Evolutionary conservation across 129 eudicot species (phyloP), one percentile per base, ranked within the genome.

Genomic region (Erigeron canadensis): DNA sequence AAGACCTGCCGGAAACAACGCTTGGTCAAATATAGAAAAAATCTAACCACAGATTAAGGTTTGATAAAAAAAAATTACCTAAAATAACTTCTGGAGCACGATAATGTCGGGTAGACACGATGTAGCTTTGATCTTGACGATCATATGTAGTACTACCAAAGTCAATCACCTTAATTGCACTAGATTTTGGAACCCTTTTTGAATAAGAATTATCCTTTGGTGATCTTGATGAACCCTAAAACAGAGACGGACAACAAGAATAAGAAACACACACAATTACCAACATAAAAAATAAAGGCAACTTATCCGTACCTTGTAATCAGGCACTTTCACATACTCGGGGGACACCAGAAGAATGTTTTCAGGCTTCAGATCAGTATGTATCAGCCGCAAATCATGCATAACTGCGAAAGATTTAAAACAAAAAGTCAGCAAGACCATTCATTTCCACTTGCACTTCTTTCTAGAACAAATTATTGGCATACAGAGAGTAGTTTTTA

Each of bases 31-130:
- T 3, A 45, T 12, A n/a, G 0, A 2, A n/a, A 7, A 16, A 53
- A 38, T 3, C 17, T 6, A 48, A 48, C 0, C 17, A 16, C 4
- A n/a, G 2, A 8, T 37, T 10, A 47, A 45, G 1, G 10, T 17
- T 1, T 21, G 12, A 71, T 5, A 48, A 47, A 38, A 44, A 38
- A 44, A 37, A 4, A 43, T 13, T 63, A 94, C 99, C 99, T 65
- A 94, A 65, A 45, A 94, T 94, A 55, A 94, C 99, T 78, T 94
- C 99, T 5, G 99, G 99, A 4, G 99, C 99, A 23, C 99, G 90
- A 70, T 94, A 94, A 45, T 90, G 96, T 41, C 99, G 82, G 1
- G 99, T 94, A 4, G 99, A 90, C 3, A 94, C 97, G 60, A 90
- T 84, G 73, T 94, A 94, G 47, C 77, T 80, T 65, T 90, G 99